Base-by-base conservation (phyloP, 768 basidiomycete genomes). In the Sporobolomyces phaffii region DNA sequence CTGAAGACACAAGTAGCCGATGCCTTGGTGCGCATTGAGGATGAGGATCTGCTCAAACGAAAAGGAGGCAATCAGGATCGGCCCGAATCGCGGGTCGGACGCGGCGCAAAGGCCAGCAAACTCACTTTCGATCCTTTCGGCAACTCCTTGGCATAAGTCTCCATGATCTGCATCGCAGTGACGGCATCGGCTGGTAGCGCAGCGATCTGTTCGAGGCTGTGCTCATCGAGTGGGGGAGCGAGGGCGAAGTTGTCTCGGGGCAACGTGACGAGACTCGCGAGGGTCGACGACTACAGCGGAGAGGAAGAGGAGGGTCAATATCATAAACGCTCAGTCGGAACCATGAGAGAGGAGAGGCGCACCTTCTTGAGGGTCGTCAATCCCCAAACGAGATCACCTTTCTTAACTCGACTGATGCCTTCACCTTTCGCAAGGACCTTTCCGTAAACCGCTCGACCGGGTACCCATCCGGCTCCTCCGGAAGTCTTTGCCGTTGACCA, bases 331-430 rank as follows among this genome's bases (percentile, higher is more conserved):
- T n/a, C n/a, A n/a, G n/a, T 20, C 20, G 44, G 0, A 40, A 11
- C 3, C 18, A 18, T 7, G 10, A 15, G 17, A 31, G 40, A 34
- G 6, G 4, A 49, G 28, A 1, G 28, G 28, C 62, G 26, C 34
- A 68, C 62, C 65, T 62, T 72, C n/a, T 67, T 62, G 20, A 73
- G 36, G n/a, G 70, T 65, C 17, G 47, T 43, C 45, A 77, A 36
- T 1, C 75, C 76, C 60, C 68, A 77, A 0, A 77, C 74, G 18
- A 74, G 58, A 17, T 75, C 75, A 22, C 75, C 74, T 43, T 65
- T 69, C 60, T 60, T 70, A 17, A 69, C 54, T 43, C 45, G 61
- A 22, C 31, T 31, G 22, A 69, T 53, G 8, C 44, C 61, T 15
- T 62, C 57, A 29, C 76, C 76, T 5, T 40, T 44, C 51, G 75